A percentile compares a stretch with the other conserved stretches of the same genome.
Evolutionary conservation across 345 rosid species (phyloP).

Genomic region (Xanthoceras sorbifolium): DNA sequence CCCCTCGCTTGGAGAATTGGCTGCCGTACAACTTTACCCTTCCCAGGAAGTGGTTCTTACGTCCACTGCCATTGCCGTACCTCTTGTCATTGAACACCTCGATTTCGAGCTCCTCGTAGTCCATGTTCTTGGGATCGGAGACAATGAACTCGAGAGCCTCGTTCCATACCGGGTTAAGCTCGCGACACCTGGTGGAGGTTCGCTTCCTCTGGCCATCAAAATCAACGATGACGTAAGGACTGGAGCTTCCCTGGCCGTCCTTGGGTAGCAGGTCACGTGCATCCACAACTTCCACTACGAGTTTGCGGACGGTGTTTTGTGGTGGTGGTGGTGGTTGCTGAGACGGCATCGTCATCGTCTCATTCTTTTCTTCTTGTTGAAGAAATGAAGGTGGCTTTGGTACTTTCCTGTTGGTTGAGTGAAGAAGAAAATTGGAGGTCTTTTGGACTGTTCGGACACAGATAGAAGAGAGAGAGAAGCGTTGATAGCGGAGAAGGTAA

Average conservation of each 20-base stretch:
- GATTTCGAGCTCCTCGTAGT: slow-evolving; percentile 68
- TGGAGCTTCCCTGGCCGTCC: slow-evolving; percentile 96
- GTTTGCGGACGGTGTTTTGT: slow-evolving; percentile 46
- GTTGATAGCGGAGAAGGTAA: slow-evolving; percentile 28
- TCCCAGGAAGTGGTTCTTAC: slow-evolving; percentile 88
- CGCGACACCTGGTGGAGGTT: slow-evolving; percentile 69
- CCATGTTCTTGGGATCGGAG: slow-evolving; percentile 79
- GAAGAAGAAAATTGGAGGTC: background rate
- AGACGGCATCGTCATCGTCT: slow-evolving; percentile 45
- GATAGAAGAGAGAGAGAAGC: slow-evolving; percentile 9
- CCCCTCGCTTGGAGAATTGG: slow-evolving; percentile 68
- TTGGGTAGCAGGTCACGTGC: slow-evolving; percentile 88
- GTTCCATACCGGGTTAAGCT: slow-evolving; percentile 88
- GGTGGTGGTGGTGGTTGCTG: slow-evolving; percentile 36
- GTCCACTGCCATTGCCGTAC: slow-evolving; percentile 74
- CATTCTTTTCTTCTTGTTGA: slow-evolving; percentile 4
- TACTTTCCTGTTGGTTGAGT: background rate
- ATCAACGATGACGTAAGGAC: slow-evolving; percentile 77
- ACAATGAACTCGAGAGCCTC: slow-evolving; percentile 79
- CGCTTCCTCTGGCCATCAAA: slow-evolving; percentile 81
- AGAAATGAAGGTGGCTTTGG: background rate
- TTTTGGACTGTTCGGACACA: background rate
- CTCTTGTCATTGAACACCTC: slow-evolving; percentile 85
- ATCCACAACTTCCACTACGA: slow-evolving; percentile 69
- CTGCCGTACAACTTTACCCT: slow-evolving; percentile 85